Evolutionary conservation across 441 rosid genomes (phyloP).

Genomic region (California macrophylla): DNA sequence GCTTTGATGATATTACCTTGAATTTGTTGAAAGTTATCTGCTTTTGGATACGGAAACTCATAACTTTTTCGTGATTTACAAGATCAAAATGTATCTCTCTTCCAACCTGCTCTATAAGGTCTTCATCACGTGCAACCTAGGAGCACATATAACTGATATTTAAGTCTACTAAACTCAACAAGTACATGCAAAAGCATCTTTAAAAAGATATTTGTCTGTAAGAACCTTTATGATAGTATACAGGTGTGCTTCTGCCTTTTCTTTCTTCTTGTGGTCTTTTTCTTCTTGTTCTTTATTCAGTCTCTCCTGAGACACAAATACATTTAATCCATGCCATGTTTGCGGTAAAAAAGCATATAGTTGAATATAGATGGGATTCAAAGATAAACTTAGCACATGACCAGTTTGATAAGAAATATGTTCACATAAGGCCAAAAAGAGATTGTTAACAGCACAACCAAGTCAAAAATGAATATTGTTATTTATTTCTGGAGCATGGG

Average conservation of each 20-base stretch:
- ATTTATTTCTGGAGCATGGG: neutral
- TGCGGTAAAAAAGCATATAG: neutral
- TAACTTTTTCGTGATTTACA: slow-evolving; percentile 71
- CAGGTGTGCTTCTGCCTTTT: slow-evolving; percentile 86
- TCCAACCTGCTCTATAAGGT: slow-evolving; percentile 73
- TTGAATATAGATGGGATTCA: neutral
- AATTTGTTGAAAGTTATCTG: slow-evolving; percentile 46
- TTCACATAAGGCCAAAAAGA: neutral
- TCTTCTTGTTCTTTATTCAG: slow-evolving; percentile 90
- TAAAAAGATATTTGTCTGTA: slow-evolving; percentile 8
- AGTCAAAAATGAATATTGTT: neutral
- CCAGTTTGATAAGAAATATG: neutral
- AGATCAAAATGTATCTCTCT: slow-evolving; percentile 65
- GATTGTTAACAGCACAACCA: neutral
- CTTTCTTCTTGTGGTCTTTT: slow-evolving; percentile 68
- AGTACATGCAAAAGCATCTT: slow-evolving; percentile 22
- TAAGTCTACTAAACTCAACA: neutral
- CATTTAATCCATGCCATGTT: neutral
- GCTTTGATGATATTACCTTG: slow-evolving; percentile 35
- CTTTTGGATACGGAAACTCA: slow-evolving; percentile 58
- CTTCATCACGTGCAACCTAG: slow-evolving; percentile 88
- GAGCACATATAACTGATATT: slow-evolving; percentile 34
- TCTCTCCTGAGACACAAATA: slow-evolving; percentile 45
- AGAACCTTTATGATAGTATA: slow-evolving; percentile 75
- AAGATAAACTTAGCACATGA: neutral